Conservation (phyloP, 495 filamentous ascomycete genomes). For the Xylaria palmicola region DNA sequence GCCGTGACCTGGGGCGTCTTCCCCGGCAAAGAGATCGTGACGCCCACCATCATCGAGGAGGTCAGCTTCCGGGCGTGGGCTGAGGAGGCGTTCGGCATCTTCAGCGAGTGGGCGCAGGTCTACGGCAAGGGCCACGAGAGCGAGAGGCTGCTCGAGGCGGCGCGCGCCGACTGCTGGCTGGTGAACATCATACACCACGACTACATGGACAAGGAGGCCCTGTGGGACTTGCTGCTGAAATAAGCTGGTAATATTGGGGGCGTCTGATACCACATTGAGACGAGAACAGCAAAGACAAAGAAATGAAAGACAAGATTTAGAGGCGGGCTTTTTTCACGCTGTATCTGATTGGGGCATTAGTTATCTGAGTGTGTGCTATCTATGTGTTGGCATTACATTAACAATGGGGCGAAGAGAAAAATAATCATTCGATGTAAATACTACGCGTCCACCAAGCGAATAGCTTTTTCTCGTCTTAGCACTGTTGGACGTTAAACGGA, state of each 20-base stretch:
- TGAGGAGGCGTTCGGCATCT: slow-evolving; percentile 95
- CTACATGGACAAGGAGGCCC: slow-evolving; percentile 62
- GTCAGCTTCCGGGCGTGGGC: slow-evolving; percentile 93
- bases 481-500: too few relatives aligned
- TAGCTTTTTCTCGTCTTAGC: too few relatives aligned
- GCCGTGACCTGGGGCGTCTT: slow-evolving; percentile 98
- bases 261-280: not conserved
- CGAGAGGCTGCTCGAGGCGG: slow-evolving; percentile 62
- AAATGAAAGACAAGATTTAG: not conserved
- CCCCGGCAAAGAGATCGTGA: slow-evolving; percentile 93
- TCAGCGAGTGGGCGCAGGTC: slow-evolving; percentile 88
- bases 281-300: not conserved
- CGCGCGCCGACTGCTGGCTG: slow-evolving; percentile 74
- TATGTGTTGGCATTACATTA: too few relatives aligned
- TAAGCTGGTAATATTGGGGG: slow-evolving; percentile 7
- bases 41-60: slow-evolving; percentile 96
- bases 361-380: too few relatives aligned
- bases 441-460: too few relatives aligned
- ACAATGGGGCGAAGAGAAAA: too few relatives aligned
- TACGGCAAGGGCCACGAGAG: slow-evolving; percentile 66
- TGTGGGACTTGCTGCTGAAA: slow-evolving; percentile 60
- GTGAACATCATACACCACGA: slow-evolving; percentile 90
- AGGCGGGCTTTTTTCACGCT: too few relatives aligned
- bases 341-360: too few relatives aligned
- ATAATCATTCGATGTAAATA: too few relatives aligned